Base-by-base conservation (phyloP, 108 stramenopile species). In the Discostella stelligeroides region DNA sequence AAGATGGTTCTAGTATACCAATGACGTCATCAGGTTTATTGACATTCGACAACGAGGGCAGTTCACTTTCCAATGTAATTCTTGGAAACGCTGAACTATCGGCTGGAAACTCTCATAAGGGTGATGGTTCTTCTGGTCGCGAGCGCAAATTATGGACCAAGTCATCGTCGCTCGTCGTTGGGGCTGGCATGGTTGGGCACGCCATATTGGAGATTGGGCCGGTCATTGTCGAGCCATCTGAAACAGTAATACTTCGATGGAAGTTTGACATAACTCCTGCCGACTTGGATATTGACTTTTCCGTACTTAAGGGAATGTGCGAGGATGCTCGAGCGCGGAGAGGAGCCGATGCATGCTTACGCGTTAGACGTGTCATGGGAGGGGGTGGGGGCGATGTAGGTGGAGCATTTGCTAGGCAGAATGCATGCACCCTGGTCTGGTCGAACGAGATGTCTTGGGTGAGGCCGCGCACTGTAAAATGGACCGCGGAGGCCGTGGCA, bases 401-500 rank as follows among this genome's bases (percentile, higher is more conserved):
- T 17, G 83, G 85, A 13, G 93, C 93, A 25, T 95, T 95, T 70
- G 85, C 79, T 10, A 56, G 72, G 30, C 79, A 92, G 61, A 84
- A 84, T 66, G 77, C 89, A 9, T 95, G 93, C 71, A 95, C 93
- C 4, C 23, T 95, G 53, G 66, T 90, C 0, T 95, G 90, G 90
- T 88, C 86, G 46, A 95, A 95, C 62, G 78, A 72, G 40, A 87
- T 89, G 63, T 90, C 90, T 17, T 95, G 93, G 93, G 83, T 95
- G 41, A 75, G 93, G 62, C 93, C 93, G 7, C 69, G 85, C 66
- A 90, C 90, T 15, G 83, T 95, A 34, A 88, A 88, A 61, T 92
- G 86, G 68, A 76, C 82, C 0, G 75, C 90, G 10, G 85, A 92
- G 56, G 85, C 86, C 12, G 66, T 95, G 17, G 86, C 86, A n/a